phyloP scores from a whole-genome alignment of 2,329 filamentous ascomycete species.

The Decorospora gaudefroyi region DNA sequence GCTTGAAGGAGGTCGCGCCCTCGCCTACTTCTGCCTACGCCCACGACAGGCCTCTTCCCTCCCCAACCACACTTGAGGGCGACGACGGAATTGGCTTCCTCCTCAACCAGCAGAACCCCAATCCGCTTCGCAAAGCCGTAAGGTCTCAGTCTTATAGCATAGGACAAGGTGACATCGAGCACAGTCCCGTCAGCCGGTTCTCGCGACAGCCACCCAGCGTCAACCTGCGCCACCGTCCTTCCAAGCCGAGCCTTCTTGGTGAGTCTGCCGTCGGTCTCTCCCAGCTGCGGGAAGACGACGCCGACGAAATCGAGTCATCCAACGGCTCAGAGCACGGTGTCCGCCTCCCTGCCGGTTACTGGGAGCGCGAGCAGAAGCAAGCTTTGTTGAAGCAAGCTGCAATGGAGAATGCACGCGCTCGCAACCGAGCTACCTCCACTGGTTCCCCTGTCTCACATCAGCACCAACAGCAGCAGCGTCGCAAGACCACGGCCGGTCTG shows the following conservation, averaged over 20 bases:
- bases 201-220: conserved; percentile 51
- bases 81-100: conserved; percentile 55
- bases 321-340: conserved; percentile 61
- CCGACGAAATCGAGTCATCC: conserved; percentile 69
- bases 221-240: conserved; percentile 74
- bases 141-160: conserved; percentile 97
- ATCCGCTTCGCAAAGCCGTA: conserved; percentile 89
- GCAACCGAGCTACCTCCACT: conserved; percentile 37
- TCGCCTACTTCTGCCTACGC: conserved; percentile 42
- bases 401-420: conserved; percentile 43
- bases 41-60: conserved; percentile 32
- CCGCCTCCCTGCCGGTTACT: conserved; percentile 39
- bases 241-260: conserved; percentile 75
- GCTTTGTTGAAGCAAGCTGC: conserved; percentile 46
- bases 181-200: conserved; percentile 52
- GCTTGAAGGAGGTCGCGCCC: conserved; percentile 41
- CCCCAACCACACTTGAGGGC: conserved; percentile 46
- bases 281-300: conserved; percentile 46
- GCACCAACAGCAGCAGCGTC: conserved; percentile 29
- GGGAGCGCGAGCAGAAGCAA: conserved; percentile 41
- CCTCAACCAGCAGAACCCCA: conserved; percentile 63
- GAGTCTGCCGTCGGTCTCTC: conserved; percentile 51
- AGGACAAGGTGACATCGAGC: conserved; percentile 72
- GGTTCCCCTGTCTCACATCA: conserved; percentile 34
- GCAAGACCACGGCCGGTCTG: conserved; percentile 53